phyloP scores from a whole-genome alignment of 805 yeast species.

The Starmerella apis region DNA sequence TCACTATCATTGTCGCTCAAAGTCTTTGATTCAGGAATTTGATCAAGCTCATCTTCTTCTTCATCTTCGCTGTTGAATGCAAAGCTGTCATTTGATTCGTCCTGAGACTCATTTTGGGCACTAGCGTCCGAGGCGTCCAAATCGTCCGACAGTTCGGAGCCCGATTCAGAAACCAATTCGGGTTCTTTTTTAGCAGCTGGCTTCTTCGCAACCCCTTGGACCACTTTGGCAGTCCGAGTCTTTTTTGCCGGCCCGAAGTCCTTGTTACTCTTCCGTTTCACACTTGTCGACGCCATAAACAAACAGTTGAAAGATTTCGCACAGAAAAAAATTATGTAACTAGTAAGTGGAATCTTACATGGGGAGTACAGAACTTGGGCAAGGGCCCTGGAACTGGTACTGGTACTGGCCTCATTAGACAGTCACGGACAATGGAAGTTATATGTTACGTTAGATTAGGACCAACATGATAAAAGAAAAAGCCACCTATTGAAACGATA shows the following conservation, averaged over 20 bases:
- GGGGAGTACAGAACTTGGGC: neutral
- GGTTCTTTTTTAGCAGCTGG: neutral
- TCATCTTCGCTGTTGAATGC: conserved; percentile 17
- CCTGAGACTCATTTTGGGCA: neutral
- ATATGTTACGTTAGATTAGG: no score
- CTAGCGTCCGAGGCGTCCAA: neutral
- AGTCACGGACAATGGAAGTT: no score
- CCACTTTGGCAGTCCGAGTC: neutral
- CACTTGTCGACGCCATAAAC: neutral
- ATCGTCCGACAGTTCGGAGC: conserved; percentile 24
- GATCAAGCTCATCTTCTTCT: conserved; percentile 19
- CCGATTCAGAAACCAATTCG: conserved; percentile 1
- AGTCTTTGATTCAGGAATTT: conserved; percentile 21
- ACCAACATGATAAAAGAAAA: no score
- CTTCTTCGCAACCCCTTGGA: neutral
- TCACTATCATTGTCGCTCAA: conserved; percentile 14
- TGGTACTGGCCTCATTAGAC: no score
- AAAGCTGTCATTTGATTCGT: conserved; percentile 13
- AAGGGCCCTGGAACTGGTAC: no score
- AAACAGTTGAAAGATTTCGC: neutral
- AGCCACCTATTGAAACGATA: neutral
- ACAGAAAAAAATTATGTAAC: conserved; percentile 4
- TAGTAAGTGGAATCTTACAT: neutral
- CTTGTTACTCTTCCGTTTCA: neutral
- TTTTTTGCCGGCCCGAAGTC: neutral